Conservation (phyloP, 192 early-diverging fungal genomes). For the Backusella macrospora region DNA sequence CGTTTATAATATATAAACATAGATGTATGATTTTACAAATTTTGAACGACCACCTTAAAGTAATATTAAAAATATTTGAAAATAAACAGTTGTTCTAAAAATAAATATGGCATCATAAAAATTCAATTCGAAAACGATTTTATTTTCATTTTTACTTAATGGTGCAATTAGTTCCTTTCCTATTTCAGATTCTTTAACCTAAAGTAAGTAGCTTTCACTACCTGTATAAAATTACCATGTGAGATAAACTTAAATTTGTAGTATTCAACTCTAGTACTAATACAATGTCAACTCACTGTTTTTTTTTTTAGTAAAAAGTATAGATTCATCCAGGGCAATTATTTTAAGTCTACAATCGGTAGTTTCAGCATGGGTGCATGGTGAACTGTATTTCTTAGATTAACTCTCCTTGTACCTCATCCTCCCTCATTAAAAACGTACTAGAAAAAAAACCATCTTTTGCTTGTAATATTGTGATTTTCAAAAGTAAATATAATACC, state of each 20-base stretch:
- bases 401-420: not conserved
- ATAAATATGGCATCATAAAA: conserved; percentile 11
- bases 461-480: not conserved
- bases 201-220: too few relatives aligned
- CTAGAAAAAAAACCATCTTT: not conserved
- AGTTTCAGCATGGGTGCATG: not conserved
- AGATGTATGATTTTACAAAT: not conserved
- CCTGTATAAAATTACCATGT: too few relatives aligned
- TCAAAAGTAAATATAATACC: not conserved
- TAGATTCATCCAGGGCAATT: not conserved
- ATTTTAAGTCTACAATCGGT: not conserved
- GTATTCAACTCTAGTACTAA: too few relatives aligned
- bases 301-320: too few relatives aligned
- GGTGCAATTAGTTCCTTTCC: not conserved
- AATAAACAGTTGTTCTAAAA: not conserved
- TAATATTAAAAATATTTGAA: not conserved
- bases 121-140: not conserved
- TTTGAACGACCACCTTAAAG: not conserved
- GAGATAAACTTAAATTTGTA: too few relatives aligned
- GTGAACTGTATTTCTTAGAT: not conserved
- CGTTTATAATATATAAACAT: too few relatives aligned
- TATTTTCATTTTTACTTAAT: not conserved
- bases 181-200: not conserved
- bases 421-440: not conserved
- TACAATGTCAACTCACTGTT: too few relatives aligned